Evolutionary conservation across 2,329 filamentous ascomycete species (phyloP).

Genomic region (Anthostomella pinea): DNA sequence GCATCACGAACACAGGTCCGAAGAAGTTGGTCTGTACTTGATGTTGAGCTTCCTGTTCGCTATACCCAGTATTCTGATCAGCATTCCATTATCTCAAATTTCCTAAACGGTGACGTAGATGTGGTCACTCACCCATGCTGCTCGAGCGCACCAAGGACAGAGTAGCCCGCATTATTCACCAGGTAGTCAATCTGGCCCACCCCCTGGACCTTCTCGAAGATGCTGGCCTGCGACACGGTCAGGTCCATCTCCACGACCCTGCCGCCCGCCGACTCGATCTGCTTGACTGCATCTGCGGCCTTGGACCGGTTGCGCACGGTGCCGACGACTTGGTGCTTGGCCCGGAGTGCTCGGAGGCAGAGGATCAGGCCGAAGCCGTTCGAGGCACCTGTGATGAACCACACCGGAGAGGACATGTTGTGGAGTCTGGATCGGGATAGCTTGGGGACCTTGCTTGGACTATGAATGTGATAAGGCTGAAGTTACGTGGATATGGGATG

Average conservation of each 20-base stretch:
- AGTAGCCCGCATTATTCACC: constrained; percentile 30
- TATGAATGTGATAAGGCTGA: no score
- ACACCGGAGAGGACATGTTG: constrained; percentile 24
- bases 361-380: constrained; percentile 33
- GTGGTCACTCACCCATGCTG: constrained; percentile 23
- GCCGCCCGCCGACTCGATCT: constrained; percentile 29
- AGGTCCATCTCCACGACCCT: constrained; percentile 30
- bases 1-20: constrained; percentile 27
- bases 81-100: neutral
- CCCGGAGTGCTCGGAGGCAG: constrained; percentile 27
- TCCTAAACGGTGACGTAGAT: neutral
- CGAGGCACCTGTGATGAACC: constrained; percentile 35
- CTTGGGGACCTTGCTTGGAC: no score
- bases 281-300: constrained; percentile 19
- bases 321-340: constrained; percentile 32
- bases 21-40: constrained; percentile 31
- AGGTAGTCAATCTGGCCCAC: constrained; percentile 29
- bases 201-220: constrained; percentile 23
- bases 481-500: no score
- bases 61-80: constrained; percentile 1
- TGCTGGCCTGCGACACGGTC: constrained; percentile 27
- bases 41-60: constrained; percentile 23
- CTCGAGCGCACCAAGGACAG: constrained; percentile 22
- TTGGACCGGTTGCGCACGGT: constrained; percentile 29
- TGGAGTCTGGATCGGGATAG: neutral